Base-by-base conservation (phyloP, 2,329 filamentous ascomycete species). In the Colletotrichum higginsianum region DNA sequence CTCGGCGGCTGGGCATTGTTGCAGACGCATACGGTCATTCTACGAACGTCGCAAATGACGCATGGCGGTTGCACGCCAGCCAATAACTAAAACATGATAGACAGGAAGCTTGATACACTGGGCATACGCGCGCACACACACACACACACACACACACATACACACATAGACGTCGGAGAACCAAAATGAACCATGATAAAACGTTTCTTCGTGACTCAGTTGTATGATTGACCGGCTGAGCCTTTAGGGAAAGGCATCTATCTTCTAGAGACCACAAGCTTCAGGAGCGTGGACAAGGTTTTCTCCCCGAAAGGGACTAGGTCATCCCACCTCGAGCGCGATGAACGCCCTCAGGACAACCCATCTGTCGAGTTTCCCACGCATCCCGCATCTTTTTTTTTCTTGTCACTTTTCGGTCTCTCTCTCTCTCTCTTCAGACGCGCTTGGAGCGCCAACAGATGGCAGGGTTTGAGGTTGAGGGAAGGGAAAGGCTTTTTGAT, bases 161-260 rank as follows among this genome's bases (percentile, higher is more conserved):
- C 12, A 47, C 12, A 47, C 9, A 16, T n/a, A 26, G 13, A 53
- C 12, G 18, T 11, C 18, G 40, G 23, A 16, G 30, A 35, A 35
- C 30, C 15, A 18, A 18, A 16, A 6, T 18, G 46, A 53, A 49
- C 30, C 16, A 46, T 60, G 47, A 46, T 23, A 13, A 57, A 42
- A 58, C 46, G 40, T 55, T 18, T 64, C 38, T 53, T 69, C 69
- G 61, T 72, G 58, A 68, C 69, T 64, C 69, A 69, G 67, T 49
- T 63, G 62, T 71, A 61, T 69, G 53, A 64, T 72, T 72, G 69
- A 68, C 69, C 69, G 69, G 69, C 53, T 72, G 65, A 72, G 69
- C 69, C 69, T 53, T 60, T 23, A 55, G 44, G 40, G 52, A 12
- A n/a, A 63, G 30, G 69, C 65, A 60, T 72, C 69, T 72, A 69